Conservation (phyloP, 2,329 filamentous ascomycete species). For the Ramichloridium luteum region DNA sequence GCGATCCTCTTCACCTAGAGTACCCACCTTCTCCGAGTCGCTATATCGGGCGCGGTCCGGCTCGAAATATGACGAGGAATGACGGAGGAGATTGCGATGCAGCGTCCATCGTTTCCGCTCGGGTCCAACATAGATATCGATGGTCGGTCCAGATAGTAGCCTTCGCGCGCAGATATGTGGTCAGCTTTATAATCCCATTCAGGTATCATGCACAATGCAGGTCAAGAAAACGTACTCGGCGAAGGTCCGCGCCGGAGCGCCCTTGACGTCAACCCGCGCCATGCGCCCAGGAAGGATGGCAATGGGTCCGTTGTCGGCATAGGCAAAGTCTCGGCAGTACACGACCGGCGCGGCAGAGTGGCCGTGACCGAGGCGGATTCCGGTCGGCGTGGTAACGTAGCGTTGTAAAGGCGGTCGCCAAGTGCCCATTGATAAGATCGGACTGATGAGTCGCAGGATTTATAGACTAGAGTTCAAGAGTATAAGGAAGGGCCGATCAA, state of each 20-base stretch:
- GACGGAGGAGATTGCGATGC: constrained; percentile 41
- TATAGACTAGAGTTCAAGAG: no score
- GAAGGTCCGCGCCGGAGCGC: constrained; percentile 36
- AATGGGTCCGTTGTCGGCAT: constrained; percentile 27
- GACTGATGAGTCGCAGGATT: no score
- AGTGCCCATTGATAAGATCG: no score
- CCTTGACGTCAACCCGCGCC: constrained; percentile 35
- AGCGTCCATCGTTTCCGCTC: constrained; percentile 38
- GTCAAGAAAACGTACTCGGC: constrained; percentile 45
- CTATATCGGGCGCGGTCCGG: constrained; percentile 25
- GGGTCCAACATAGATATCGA: constrained; percentile 40
- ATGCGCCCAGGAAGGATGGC: constrained; percentile 28
- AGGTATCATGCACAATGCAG: no score
- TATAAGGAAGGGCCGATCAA: no score
- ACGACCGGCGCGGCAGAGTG: constrained; percentile 17
- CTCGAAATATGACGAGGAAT: constrained; percentile 39
- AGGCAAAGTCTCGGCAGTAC: constrained; percentile 33
- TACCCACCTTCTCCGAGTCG: constrained; percentile 25
- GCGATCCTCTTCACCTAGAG: constrained; percentile 26
- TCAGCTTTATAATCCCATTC: constrained; percentile 29
- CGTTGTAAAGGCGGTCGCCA: no score
- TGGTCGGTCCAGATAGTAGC: constrained; percentile 40
- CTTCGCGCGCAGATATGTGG: constrained; percentile 36
- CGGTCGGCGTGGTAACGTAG: no score
- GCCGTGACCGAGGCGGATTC: constrained; percentile 1